Evolutionary conservation across 208 protist genomes (phyloP).

Genomic region (Crithidia expoeki): DNA sequence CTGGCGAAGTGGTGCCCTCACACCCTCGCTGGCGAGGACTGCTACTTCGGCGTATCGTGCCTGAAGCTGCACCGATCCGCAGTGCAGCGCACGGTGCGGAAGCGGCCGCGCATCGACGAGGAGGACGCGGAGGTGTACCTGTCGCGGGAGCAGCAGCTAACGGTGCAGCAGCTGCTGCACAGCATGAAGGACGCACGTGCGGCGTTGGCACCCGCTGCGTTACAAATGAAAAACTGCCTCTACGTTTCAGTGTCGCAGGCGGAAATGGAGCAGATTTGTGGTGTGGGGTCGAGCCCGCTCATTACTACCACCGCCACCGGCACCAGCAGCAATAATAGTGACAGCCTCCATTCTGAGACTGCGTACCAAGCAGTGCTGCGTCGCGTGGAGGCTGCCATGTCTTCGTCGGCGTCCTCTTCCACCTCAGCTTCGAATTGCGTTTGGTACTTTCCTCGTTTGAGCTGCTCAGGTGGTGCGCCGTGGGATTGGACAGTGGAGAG

Average conservation of each 20-base stretch:
- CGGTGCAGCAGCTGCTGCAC: slow-evolving; percentile 36
- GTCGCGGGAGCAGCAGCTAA: slow-evolving; percentile 38
- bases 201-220: slow-evolving; percentile 26
- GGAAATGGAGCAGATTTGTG: slow-evolving; percentile 23
- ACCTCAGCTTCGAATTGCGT: not conserved
- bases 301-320: not conserved
- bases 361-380: slow-evolving; percentile 13
- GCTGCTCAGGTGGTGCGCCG: slow-evolving; percentile 74
- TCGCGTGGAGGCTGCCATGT: slow-evolving; percentile 26
- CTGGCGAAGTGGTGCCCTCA: slow-evolving; percentile 75
- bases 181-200: slow-evolving; percentile 23
- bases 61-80: slow-evolving; percentile 55
- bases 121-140: slow-evolving; percentile 26
- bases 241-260: slow-evolving; percentile 43
- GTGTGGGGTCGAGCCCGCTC: not conserved
- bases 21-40: slow-evolving; percentile 70
- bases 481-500: slow-evolving; percentile 71
- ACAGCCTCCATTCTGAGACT: not conserved
- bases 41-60: slow-evolving; percentile 75
- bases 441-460: slow-evolving; percentile 71
- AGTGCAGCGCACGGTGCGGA: slow-evolving; percentile 74
- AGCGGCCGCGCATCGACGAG: slow-evolving; percentile 59
- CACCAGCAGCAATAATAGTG: not conserved
- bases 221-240: slow-evolving; percentile 21
- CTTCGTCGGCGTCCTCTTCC: not conserved